Base-by-base conservation (phyloP, 1,139 yeast genomes). In the Kodamaea alishanica region DNA sequence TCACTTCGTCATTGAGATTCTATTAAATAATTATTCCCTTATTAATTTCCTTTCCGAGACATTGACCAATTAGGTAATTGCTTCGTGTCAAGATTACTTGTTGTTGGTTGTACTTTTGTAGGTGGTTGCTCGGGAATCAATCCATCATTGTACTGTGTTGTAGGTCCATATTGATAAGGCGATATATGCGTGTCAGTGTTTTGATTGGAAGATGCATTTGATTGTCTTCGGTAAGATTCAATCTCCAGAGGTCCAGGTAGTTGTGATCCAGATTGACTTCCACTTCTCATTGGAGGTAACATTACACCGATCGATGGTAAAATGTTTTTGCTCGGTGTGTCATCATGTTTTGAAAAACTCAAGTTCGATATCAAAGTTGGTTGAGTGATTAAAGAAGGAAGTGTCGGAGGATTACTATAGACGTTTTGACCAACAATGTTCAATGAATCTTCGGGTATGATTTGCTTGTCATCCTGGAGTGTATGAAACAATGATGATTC, bases 401-500 rank as follows among this genome's bases (percentile, higher is more conserved):
- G n/a, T 28, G 28, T 29, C 24, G n/a, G 30, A 27, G 26, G 20
- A 15, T 15, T 15, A 3, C 4, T 15, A 15, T 15, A 15, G 20
- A 15, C 20, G 20, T 15, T 15, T 15, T 15, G 20, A 15, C 20
- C 20, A 4, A 4, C 20, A 15, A 3, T 15, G 4, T 15, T 15
- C 20, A 15, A 15, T 15, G 20, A 15, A 15, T 22, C 12, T 26
- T 24, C 24, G 24, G n/a, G n/a, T n/a, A n/a, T n/a, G n/a, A 15
- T 6, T 15, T 31, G 30, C 9, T 31, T 30, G 23, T 26, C 24
- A n/a, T 25, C 31, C 24, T 32, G 9, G 32, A 39, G 33, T 31
- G 34, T 33, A 28, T 48, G 41, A 34, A 56, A 53, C 33, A 59
- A 46, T 45, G 54, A 56, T n/a, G 63, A 56, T 12, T 44, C 34